These are phyloP conservation scores for Carex pumila DNA, from an alignment of 176 grass and related monocot genomes.

Conservation along the genomic window DNA sequence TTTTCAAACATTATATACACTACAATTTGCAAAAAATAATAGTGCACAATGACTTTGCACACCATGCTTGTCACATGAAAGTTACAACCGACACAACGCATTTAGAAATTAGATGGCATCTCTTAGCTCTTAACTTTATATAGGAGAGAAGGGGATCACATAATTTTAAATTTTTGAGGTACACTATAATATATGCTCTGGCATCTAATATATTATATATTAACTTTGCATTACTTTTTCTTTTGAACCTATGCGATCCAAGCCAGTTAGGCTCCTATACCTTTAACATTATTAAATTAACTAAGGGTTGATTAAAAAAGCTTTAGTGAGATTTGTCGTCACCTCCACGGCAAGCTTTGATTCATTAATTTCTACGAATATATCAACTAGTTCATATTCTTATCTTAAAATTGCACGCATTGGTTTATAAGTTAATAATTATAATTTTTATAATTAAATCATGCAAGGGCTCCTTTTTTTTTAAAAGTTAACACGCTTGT, in stretches of 20 bases:
- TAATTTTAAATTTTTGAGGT: constrained; percentile 6
- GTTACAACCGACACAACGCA: neutral
- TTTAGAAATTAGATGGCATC: neutral
- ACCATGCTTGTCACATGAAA: neutral
- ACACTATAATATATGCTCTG: neutral
- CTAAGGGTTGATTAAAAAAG: neutral
- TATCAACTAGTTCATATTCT: neutral
- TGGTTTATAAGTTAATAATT: neutral
- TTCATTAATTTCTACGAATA: constrained; percentile 36
- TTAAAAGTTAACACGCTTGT: neutral
- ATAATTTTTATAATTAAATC: neutral
- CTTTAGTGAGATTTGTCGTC: constrained; percentile 14
- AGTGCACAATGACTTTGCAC: neutral
- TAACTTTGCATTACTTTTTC: neutral
- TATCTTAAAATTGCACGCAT: neutral
- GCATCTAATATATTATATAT: neutral
- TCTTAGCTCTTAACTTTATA: neutral
- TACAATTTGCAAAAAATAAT: too few relatives aligned
- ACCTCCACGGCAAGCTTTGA: neutral
- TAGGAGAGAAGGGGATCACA: neutral
- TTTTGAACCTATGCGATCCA: neutral
- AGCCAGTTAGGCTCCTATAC: neutral
- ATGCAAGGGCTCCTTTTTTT: neutral
- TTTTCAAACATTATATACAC: too few relatives aligned
- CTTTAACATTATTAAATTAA: neutral